These are phyloP conservation scores for Calycina marina DNA, from an alignment of 2,329 filamentous ascomycete species.

Conservation along the genomic window DNA sequence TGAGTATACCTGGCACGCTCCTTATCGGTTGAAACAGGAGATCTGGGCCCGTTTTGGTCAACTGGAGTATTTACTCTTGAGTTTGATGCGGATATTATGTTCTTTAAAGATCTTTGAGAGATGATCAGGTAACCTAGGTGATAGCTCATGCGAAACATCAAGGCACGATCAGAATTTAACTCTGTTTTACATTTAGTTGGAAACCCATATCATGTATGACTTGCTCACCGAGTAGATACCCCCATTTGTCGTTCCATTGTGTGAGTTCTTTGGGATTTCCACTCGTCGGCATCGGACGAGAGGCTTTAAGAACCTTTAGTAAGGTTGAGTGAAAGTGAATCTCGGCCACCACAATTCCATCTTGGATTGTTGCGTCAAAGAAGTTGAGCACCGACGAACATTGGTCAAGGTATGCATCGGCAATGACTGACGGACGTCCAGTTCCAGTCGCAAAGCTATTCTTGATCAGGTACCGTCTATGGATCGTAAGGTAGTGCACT, in stretches of 20 bases:
- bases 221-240: background rate
- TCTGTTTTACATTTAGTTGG: background rate
- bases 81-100: background rate
- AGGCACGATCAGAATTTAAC: background rate
- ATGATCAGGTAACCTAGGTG: background rate
- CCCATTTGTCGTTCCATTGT: background rate
- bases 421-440: background rate
- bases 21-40: background rate
- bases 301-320: background rate
- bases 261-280: background rate
- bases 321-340: background rate
- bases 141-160: background rate
- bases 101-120: background rate
- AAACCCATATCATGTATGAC: background rate
- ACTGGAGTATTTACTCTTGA: background rate
- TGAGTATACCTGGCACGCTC: background rate
- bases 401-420: background rate
- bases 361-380: background rate
- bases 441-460: background rate
- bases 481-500: too few relatives aligned
- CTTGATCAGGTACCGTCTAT: too few relatives aligned
- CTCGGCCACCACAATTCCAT: background rate
- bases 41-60: too few relatives aligned
- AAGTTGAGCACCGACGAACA: background rate
- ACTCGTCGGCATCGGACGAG: background rate